Evolutionary conservation across 306 rosid genomes (phyloP), one percentile per base, ranked within the genome.

Genomic region (Sesbania bispinosa): DNA sequence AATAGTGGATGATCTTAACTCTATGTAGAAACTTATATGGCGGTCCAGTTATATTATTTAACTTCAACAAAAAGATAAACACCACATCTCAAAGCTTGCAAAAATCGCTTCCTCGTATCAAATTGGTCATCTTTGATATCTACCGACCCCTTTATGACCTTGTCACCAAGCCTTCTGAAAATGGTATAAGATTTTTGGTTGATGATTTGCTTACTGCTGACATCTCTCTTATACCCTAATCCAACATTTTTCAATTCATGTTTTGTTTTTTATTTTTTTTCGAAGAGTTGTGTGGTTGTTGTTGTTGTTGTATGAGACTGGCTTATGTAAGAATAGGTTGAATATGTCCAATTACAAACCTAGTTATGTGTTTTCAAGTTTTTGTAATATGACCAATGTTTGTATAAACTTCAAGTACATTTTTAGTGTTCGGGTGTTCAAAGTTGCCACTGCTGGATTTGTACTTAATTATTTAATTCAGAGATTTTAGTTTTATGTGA

Each of bases 71-170:
- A 23, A 87, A 80, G 82, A 86, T 89, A 32, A 89, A 89, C 62
- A 61, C 77, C 29, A 89, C 98, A 39, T 73, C 98, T 46, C 85
- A 64, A 39, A 69, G 50, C 68, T 62, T 92, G 77, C 85, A 81
- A 75, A 83, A 67, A 14, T 18, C 0, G 62, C 84, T 82, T 36
- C 51, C 78, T 53, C 89, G 83, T 33, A 87, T 92, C 72, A 92
- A 77, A 6, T 52, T 92, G 84, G 85, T 79, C 7, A 47, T 80
- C 74, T 41, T 89, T 13, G 97, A 92, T 20, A 86, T 78, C 82
- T 92, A 87, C 83, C 80, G 84, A 62, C 88, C 90, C 71, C 96
- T 92, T 57, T 43, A 54, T 46, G 60, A 84, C 48, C 87, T 92
- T 69, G 87, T 81, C 75, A 82, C 85, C 23, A 82, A 86, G 71